Evolutionary conservation across 805 yeast genomes (phyloP).

Genomic region (Saccharomycopsis guyanensis): DNA sequence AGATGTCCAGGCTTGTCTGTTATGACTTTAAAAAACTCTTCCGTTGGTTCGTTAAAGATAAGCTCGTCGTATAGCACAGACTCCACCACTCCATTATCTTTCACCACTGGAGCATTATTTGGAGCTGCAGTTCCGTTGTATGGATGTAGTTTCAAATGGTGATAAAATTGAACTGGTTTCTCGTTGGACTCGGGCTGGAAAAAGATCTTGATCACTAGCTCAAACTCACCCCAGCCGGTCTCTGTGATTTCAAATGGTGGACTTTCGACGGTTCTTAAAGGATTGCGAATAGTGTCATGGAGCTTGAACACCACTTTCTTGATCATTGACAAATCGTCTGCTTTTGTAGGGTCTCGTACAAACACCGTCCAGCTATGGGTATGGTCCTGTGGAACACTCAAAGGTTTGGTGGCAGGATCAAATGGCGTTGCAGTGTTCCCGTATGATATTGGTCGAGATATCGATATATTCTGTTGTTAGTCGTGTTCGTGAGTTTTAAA

Average conservation of each 20-base stretch:
- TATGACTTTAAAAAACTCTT: conserved; percentile 69
- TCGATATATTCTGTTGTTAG: conserved; percentile 46
- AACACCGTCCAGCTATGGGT: conserved; percentile 96
- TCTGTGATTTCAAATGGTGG: conserved; percentile 96
- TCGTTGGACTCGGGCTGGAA: conserved; percentile 85
- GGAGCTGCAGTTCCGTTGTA: conserved; percentile 37
- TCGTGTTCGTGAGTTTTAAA: conserved; percentile 19
- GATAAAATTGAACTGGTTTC: conserved; percentile 78
- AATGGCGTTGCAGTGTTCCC: conserved; percentile 77
- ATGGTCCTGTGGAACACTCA: conserved; percentile 74
- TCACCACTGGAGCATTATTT: conserved; percentile 22
- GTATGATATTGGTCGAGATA: conserved; percentile 70
- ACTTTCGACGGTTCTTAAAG: conserved; percentile 75
- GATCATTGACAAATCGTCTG: conserved; percentile 72
- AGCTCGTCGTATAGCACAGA: conserved; percentile 77
- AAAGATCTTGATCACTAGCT: conserved; percentile 77
- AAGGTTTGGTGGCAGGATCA: conserved; percentile 42
- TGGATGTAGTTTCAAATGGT: conserved; percentile 88
- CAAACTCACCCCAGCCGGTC: conserved; percentile 99
- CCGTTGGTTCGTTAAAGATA: conserved; percentile 94
- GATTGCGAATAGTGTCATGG: conserved; percentile 87
- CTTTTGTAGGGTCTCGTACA: conserved; percentile 65
- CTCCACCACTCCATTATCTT: conserved; percentile 38
- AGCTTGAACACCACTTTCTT: conserved; percentile 89
- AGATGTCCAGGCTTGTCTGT: conserved; percentile 59